Base-by-base conservation (phyloP, 305 asterid genomes). In the Withania somnifera region DNA sequence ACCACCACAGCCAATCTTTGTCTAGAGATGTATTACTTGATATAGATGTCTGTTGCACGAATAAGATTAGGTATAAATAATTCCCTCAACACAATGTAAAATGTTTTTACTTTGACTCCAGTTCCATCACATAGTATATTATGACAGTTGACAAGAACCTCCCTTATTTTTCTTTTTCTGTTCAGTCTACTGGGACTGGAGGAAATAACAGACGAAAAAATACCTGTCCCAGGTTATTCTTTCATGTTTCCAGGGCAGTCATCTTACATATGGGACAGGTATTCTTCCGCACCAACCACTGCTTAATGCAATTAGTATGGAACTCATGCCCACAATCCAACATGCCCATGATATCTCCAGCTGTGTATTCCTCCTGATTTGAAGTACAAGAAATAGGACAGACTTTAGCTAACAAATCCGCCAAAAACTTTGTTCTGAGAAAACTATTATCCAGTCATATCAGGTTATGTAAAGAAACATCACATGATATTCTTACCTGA, bases 261-360 rank as follows among this genome's bases (percentile, higher is more conserved):
- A 40, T 78, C 58, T 83, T 83, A 63, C 86, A 83, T 50, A 83
- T 83, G n/a, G 86, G 86, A 20, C 86, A 83, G 24, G 45, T 38
- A 36, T 83, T 83, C 78, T 83, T 83, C 60, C 60, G 51, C 52
- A 17, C 26, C 50, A 83, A 77, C 86, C 86, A 83, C 69, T 66
- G 75, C 36, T 83, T 83, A 57, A 36, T 86, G 94, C 97, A 92
- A 54, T 66, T 24, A 11, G 85, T 81, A 86, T 92, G 94, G 84
- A 92, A 91, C 83, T 88, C 91, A 36, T 92, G 93, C 40, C 90
- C 91, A 66, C 97, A 92, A 50, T 86, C 87, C 85, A 89, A 76
- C 24, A 63, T 86, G 51, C 93, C 92, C 14, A 89, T 40, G 45
- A 82, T 80, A 80, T 88, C 95, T 86, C 92, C 92, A 22, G 24